Percentiles rank a stretch among this genome's conserved stretches.
These are phyloP conservation scores for Fagus sylvatica DNA, from an alignment of 306 rosid species.

Conservation along the genomic window DNA sequence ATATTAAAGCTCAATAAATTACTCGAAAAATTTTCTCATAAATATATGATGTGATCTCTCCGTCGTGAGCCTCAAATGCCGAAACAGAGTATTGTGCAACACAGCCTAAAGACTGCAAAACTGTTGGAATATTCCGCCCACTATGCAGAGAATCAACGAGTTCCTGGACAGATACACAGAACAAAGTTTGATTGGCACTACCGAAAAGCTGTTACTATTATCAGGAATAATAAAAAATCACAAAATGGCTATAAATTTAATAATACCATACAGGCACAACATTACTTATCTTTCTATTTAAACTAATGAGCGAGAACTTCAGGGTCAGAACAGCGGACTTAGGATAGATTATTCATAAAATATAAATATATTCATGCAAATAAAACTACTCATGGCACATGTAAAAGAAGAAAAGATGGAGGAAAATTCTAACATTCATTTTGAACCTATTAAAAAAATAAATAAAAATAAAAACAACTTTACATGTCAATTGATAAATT, in stretches of 20 bases:
- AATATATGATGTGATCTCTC: slow-evolving; percentile 59
- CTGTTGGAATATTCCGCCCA: slow-evolving; percentile 66
- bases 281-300: not conserved
- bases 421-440: not conserved
- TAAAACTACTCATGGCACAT: not conserved
- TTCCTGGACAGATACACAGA: slow-evolving; percentile 43
- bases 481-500: not conserved
- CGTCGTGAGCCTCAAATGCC: slow-evolving; percentile 59
- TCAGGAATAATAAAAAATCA: slow-evolving; percentile 1
- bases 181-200: slow-evolving; percentile 14
- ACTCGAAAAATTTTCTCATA: slow-evolving; percentile 69
- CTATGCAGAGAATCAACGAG: slow-evolving; percentile 55
- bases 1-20: slow-evolving; percentile 34
- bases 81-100: slow-evolving; percentile 68
- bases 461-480: not conserved
- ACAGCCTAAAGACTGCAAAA: slow-evolving; percentile 90
- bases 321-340: not conserved
- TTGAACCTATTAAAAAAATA: not conserved
- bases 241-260: not conserved
- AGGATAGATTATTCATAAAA: not conserved
- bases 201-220: slow-evolving; percentile 20
- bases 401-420: not conserved
- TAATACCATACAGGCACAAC: not conserved
- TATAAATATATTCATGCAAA: not conserved
- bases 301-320: not conserved